Conservation (phyloP, 2,329 filamentous ascomycete genomes). For the Cladophialophora psammophila region DNA sequence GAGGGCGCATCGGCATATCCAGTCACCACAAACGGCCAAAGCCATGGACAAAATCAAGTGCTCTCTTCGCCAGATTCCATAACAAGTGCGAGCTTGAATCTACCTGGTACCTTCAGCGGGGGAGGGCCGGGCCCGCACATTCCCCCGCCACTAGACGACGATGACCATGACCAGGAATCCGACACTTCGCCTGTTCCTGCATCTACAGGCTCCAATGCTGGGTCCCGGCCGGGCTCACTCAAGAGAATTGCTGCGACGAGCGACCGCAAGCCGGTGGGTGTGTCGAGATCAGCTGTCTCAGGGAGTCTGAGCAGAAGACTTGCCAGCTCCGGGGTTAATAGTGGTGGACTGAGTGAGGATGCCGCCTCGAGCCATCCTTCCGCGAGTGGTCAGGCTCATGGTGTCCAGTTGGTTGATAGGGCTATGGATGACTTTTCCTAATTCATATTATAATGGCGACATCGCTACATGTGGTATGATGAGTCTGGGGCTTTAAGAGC, state of each 20-base stretch:
- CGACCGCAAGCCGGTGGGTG: conserved; percentile 39
- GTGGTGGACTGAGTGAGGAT: conserved; percentile 5
- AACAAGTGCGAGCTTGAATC: conserved; percentile 16
- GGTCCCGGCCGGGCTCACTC: conserved; percentile 68
- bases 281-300: conserved; percentile 44
- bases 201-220: conserved; percentile 40
- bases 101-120: conserved; percentile 41
- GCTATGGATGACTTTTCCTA: conserved; percentile 74
- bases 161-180: conserved; percentile 30
- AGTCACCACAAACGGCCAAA: conserved; percentile 19
- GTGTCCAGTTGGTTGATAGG: conserved; percentile 72
- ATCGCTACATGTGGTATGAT: background rate
- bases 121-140: conserved; percentile 42
- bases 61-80: conserved; percentile 52
- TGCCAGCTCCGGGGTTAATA: background rate
- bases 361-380: conserved; percentile 6
- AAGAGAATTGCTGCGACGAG: conserved; percentile 58
- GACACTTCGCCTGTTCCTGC: conserved; percentile 23
- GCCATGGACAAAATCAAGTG: conserved; percentile 15
- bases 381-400: conserved; percentile 16
- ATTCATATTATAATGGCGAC: conserved; percentile 10
- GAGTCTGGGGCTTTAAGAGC: background rate
- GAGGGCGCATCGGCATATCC: background rate
- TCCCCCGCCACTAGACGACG: conserved; percentile 46
- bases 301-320: conserved; percentile 47